These are phyloP conservation scores for Monosporascus sp. DNA, from an alignment of 2,329 filamentous ascomycete genomes.

Conservation along the genomic window DNA sequence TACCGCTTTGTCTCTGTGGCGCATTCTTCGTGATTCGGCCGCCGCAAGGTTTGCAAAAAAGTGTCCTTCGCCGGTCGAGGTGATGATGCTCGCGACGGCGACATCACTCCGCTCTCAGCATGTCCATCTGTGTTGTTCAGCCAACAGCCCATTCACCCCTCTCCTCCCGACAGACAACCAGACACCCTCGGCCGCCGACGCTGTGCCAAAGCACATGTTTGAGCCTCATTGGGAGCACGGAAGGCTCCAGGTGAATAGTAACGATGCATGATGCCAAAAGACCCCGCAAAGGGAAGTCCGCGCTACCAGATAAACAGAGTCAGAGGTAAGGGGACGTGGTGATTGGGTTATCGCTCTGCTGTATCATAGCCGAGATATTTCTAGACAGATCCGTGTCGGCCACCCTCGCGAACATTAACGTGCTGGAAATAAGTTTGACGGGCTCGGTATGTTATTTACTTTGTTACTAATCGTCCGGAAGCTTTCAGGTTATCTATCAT, in stretches of 20 bases:
- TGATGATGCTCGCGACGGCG: too few species aligned
- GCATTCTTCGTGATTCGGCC: too few species aligned
- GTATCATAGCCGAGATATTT: background rate
- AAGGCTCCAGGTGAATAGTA: slow-evolving; percentile 10
- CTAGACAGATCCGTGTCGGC: background rate
- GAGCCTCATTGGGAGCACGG: slow-evolving; percentile 12
- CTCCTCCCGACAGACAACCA: slow-evolving; percentile 15
- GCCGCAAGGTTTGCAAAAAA: too few species aligned
- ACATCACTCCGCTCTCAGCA: too few species aligned
- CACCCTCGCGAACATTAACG: background rate
- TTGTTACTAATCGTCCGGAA: background rate
- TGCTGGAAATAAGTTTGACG: background rate
- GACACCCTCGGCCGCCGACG: slow-evolving; percentile 7
- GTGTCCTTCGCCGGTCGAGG: too few species aligned
- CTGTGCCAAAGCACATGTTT: slow-evolving; percentile 16
- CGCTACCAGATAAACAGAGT: slow-evolving; percentile 6
- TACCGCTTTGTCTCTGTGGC: too few species aligned
- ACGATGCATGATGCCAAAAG: slow-evolving; percentile 1
- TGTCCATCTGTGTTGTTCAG: too few species aligned
- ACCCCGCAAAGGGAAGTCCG: background rate
- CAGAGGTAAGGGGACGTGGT: too few species aligned
- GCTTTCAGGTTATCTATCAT: background rate
- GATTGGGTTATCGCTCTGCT: background rate
- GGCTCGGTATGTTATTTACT: background rate
- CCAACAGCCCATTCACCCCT: too few species aligned